These are phyloP conservation scores for Ganoderma sinense DNA, from an alignment of 1,284 basidiomycete genomes.

Conservation along the genomic window DNA sequence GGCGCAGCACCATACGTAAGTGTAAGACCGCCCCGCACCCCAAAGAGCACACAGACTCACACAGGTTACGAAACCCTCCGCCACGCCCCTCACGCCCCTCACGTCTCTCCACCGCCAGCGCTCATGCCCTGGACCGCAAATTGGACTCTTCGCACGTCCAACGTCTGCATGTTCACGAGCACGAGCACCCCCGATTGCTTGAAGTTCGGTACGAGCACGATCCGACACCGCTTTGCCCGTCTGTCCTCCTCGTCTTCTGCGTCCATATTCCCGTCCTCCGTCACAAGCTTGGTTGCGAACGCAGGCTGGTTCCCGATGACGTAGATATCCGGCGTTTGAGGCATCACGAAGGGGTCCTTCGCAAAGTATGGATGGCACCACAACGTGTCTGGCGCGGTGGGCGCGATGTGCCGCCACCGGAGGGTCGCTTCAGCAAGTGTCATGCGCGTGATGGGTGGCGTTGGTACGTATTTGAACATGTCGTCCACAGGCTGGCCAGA, in stretches of 20 bases:
- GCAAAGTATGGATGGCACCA: constrained; percentile 97
- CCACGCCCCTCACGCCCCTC: constrained; percentile 10
- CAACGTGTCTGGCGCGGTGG: constrained; percentile 97
- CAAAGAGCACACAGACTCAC: constrained; percentile 7
- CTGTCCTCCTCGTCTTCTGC: constrained; percentile 22
- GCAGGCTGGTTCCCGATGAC: constrained; percentile 92
- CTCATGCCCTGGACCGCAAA: constrained; percentile 44
- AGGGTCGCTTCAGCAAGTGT: constrained; percentile 83
- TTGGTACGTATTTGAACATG: constrained; percentile 90
- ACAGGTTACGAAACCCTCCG: neutral
- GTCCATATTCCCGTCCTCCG: constrained; percentile 43
- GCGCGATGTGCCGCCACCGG: constrained; percentile 95
- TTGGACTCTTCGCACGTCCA: constrained; percentile 52
- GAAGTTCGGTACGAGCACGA: constrained; percentile 90
- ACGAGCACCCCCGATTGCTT: constrained; percentile 69
- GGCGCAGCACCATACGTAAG: constrained; percentile 1
- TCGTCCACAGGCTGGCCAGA: constrained; percentile 96
- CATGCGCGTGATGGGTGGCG: constrained; percentile 72
- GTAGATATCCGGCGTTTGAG: constrained; percentile 88
- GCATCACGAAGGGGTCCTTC: constrained; percentile 90
- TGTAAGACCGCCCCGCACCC: neutral
- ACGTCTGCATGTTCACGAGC: constrained; percentile 64
- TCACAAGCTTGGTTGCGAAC: constrained; percentile 79
- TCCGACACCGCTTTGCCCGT: constrained; percentile 63
- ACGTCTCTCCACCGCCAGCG: constrained; percentile 29